phyloP scores from a whole-genome alignment of 1,139 yeast species.

The Suhomyces chickasaworum region DNA sequence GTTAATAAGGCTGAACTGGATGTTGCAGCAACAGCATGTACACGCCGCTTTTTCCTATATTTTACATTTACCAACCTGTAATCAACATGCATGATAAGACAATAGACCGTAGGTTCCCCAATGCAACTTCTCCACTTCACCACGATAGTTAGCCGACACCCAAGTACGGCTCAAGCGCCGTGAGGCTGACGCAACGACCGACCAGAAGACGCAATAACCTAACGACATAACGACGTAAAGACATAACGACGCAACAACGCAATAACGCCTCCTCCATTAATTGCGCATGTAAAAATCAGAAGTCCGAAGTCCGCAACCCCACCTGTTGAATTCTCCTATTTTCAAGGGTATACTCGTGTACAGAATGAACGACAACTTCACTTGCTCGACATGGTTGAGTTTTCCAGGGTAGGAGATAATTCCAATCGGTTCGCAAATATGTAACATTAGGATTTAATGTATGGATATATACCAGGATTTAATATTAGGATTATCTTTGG shows the following conservation, averaged over 20 bases:
- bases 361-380: neutral
- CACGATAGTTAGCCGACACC: no score
- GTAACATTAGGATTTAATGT: neutral
- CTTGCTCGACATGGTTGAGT: neutral
- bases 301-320: no score
- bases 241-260: no score
- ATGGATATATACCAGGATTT: neutral
- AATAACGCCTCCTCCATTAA: no score
- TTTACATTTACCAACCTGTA: neutral
- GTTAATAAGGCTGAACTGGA: neutral
- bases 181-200: no score
- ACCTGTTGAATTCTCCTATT: neutral
- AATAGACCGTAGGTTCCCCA: no score
- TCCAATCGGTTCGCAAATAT: neutral
- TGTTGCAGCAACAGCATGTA: neutral
- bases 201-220: no score
- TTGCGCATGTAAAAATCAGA: no score
- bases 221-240: no score
- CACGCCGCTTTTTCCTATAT: neutral
- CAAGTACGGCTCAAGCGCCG: no score
- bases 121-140: no score
- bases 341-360: no score
- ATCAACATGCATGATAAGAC: neutral
- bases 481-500: neutral
- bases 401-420: neutral